Evolutionary conservation across 345 rosid genomes (phyloP).

Genomic region (Clausena lansium): DNA sequence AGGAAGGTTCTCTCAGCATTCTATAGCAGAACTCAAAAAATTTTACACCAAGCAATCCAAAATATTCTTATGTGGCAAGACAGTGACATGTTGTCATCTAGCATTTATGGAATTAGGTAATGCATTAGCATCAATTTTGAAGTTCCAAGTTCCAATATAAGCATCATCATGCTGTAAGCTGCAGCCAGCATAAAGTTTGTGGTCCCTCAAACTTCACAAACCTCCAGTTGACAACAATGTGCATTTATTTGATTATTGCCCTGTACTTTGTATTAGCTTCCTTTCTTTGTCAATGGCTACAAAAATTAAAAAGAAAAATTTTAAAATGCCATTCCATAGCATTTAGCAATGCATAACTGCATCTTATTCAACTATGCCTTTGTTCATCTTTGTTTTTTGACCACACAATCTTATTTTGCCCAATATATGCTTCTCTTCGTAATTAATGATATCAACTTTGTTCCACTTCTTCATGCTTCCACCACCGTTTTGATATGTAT

Average conservation of each 20-base stretch:
- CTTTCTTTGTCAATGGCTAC: not conserved
- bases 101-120: slow-evolving; percentile 29
- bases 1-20: no score
- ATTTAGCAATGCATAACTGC: not conserved
- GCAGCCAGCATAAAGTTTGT: not conserved
- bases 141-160: not conserved
- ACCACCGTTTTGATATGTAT: not conserved
- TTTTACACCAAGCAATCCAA: not conserved
- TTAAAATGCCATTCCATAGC: not conserved
- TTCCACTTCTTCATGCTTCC: not conserved
- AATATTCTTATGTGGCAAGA: slow-evolving; percentile 1
- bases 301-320: not conserved
- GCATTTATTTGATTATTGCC: not conserved
- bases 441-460: not conserved
- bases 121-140: slow-evolving; percentile 17
- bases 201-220: not conserved
- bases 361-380: not conserved
- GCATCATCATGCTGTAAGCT: not conserved
- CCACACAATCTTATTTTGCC: not conserved
- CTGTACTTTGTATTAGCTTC: not conserved
- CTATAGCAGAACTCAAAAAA: no score
- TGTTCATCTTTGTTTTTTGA: not conserved
- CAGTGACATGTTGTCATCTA: slow-evolving; percentile 14
- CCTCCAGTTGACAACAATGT: not conserved
- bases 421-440: not conserved